Evolutionary conservation across 805 yeast species (phyloP).

Genomic region (Brettanomyces sp.): DNA sequence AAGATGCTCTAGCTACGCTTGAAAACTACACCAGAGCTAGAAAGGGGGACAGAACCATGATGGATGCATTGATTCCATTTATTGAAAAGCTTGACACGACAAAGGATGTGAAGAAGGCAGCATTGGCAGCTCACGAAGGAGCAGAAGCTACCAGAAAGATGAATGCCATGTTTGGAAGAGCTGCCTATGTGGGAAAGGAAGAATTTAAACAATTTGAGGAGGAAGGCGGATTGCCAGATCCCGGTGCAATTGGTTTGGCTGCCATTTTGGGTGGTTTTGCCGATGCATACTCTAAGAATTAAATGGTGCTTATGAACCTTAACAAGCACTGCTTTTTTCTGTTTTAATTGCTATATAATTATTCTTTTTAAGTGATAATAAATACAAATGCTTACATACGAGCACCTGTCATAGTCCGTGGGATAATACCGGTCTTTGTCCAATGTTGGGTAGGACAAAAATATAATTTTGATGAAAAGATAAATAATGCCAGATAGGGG

Average conservation of each 20-base stretch:
- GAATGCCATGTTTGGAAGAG: constrained; percentile 87
- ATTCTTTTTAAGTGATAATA: too few relatives aligned
- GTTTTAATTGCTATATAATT: too few relatives aligned
- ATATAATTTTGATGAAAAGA: too few relatives aligned
- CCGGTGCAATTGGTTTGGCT: constrained; percentile 85
- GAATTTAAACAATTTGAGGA: constrained; percentile 40
- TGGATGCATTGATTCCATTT: constrained; percentile 86
- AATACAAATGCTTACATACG: too few relatives aligned
- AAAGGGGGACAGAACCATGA: constrained; percentile 77
- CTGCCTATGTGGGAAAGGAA: constrained; percentile 71
- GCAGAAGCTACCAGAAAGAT: constrained; percentile 66
- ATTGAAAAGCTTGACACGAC: constrained; percentile 48
- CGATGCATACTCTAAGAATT: constrained; percentile 1
- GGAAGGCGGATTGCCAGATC: constrained; percentile 81
- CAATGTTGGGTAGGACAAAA: too few relatives aligned
- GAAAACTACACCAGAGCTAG: constrained; percentile 86
- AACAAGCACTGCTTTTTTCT: too few relatives aligned
- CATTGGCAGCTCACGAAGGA: constrained; percentile 61
- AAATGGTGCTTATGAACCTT: too few relatives aligned
- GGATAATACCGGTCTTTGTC: too few relatives aligned
- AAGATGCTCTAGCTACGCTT: constrained; percentile 58
- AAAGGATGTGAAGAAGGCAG: constrained; percentile 49
- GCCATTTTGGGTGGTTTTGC: constrained; percentile 25
- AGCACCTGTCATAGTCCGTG: too few relatives aligned
- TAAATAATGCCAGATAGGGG: too few relatives aligned